Evolutionary conservation across 2,329 filamentous ascomycete species (phyloP), one percentile per base, ranked within the genome.

Genomic region (Gaeumannomyces tritici): DNA sequence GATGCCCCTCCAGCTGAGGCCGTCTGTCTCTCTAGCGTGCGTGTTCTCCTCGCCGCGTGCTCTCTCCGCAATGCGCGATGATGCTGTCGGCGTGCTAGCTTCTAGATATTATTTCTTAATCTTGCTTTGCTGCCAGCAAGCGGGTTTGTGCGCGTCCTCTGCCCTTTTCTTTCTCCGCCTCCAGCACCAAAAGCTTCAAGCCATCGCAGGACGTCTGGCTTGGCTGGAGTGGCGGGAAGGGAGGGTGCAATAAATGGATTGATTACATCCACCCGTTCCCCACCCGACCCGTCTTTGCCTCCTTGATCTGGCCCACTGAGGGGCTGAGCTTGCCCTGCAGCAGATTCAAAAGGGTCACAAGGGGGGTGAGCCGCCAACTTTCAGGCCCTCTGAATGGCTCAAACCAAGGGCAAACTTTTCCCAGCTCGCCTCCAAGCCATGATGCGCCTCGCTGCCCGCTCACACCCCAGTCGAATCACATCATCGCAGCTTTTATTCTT

Each of bases 181-280:
- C 31, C 47, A 33, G 57, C 18, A 31, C 47, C 35, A 42, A 33
- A 27, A 35, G 29, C 21, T 29, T 29, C 35, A 51, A n/a, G 42
- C 42, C 42, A 24, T 56, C 29, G 9, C 29, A 29, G 51, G 60
- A n/a, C 35, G 60, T 56, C 60, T 55, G 54, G 33, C 51, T 60
- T n/a, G n/a, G n/a, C n/a, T n/a, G n/a, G n/a, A 60, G n/a, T 13
- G 5, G 28, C 33, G 51, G 31, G 31, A 61, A 54, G 60, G 55
- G 51, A 54, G 60, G 60, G 55, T 56, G 60, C 60, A 31, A 61
- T 61, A 61, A 61, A 61, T 61, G 60, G 57, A 61, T 27, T 29
- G 33, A 61, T 27, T 29, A 13, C 33, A n/a, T 42, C 60, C 60
- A 61, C 54, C 54, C 5, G 24, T n/a, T n/a, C 29, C 51, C 31